phyloP scores from a whole-genome alignment of 768 basidiomycete species.

The Serpula lacrymans region DNA sequence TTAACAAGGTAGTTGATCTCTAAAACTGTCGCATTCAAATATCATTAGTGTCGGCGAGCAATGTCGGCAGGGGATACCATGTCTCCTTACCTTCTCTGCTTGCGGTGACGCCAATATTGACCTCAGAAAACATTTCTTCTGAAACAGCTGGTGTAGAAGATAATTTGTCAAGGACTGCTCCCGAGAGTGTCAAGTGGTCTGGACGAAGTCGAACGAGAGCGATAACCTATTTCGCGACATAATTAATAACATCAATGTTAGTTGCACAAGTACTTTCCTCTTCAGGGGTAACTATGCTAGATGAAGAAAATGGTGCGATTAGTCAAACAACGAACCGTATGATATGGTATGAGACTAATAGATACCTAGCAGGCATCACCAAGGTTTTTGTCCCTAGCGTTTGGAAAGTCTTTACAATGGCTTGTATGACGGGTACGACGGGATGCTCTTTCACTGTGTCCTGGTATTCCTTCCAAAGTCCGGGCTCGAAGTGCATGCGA shows the following conservation, averaged over 20 bases:
- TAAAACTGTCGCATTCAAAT: slow-evolving; percentile 4
- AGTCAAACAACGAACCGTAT: background rate
- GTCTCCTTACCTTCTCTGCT: background rate
- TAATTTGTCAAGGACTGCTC: slow-evolving; percentile 37
- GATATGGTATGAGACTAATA: background rate
- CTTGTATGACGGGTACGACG: slow-evolving; percentile 35
- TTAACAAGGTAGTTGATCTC: slow-evolving; percentile 34
- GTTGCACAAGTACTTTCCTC: slow-evolving; percentile 26
- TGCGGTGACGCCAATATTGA: background rate
- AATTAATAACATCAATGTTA: background rate
- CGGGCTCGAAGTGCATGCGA: slow-evolving; percentile 43
- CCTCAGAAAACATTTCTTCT: slow-evolving; percentile 7
- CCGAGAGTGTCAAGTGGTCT: slow-evolving; percentile 43
- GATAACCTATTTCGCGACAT: slow-evolving; percentile 28
- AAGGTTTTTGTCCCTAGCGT: slow-evolving; percentile 35
- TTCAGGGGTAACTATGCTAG: slow-evolving; percentile 37
- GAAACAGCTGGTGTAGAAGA: slow-evolving; percentile 5
- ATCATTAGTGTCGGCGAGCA: background rate
- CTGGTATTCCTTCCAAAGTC: slow-evolving; percentile 36
- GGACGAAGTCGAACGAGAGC: slow-evolving; percentile 38
- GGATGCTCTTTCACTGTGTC: slow-evolving; percentile 40
- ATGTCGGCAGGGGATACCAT: background rate
- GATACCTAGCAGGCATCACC: slow-evolving; percentile 49
- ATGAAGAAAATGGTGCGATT: background rate
- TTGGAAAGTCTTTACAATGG: slow-evolving; percentile 37